These are phyloP conservation scores for Hymenoscyphus linearis DNA, from an alignment of 2,329 filamentous ascomycete species.

Conservation along the genomic window DNA sequence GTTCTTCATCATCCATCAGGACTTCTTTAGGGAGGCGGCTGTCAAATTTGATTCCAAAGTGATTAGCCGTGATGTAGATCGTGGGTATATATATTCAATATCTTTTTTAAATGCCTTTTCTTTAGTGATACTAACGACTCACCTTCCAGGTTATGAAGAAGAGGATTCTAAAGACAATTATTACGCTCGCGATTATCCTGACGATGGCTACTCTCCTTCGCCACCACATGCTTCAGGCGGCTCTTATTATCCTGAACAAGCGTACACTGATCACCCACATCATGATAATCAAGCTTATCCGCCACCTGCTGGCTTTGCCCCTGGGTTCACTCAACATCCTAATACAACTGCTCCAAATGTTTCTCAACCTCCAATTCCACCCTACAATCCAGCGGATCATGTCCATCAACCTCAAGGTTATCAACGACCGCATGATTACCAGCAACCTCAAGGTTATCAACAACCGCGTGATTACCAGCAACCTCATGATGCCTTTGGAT, in stretches of 20 bases:
- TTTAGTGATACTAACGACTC: constrained; percentile 15
- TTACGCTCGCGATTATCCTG: constrained; percentile 25
- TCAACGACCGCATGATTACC: constrained; percentile 12
- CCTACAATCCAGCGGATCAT: constrained; percentile 32
- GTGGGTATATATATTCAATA: constrained; percentile 11
- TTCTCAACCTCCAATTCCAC: constrained; percentile 23
- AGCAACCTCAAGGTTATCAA: constrained; percentile 11
- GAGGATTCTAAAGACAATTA: constrained; percentile 31
- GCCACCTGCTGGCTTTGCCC: constrained; percentile 6
- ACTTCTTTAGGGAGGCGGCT: constrained; percentile 26
- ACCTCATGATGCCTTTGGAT: constrained; percentile 20
- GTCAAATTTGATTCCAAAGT: constrained; percentile 30
- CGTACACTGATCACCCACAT: neutral
- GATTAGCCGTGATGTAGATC: constrained; percentile 11
- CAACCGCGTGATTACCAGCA: no score
- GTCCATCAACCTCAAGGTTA: constrained; percentile 15
- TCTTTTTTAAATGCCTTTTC: constrained; percentile 14
- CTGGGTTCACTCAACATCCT: constrained; percentile 22
- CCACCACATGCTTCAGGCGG: constrained; percentile 32
- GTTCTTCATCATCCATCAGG: constrained; percentile 29
- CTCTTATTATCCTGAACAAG: constrained; percentile 26
- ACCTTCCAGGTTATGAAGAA: constrained; percentile 31
- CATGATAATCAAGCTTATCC: constrained; percentile 19
- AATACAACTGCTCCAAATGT: constrained; percentile 24
- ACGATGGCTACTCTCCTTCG: constrained; percentile 31